Evolutionary conservation across 1,284 basidiomycete species (phyloP).

Genomic region (Ceratobasidium sp.): DNA sequence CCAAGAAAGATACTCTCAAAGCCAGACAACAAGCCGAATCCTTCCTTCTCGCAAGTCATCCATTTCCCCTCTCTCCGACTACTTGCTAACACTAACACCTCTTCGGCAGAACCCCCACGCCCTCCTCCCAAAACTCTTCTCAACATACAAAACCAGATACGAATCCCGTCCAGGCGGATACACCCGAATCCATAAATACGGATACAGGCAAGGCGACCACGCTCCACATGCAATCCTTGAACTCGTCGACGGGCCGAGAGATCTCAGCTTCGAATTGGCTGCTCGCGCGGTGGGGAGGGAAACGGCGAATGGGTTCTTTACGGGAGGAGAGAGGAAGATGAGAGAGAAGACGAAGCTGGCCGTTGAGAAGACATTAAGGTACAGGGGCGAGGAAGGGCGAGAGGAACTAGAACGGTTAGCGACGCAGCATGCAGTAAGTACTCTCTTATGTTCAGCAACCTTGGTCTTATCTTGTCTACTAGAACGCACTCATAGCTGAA

Average conservation of each 20-base stretch:
- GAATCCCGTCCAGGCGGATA: constrained; percentile 90
- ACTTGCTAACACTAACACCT: not conserved
- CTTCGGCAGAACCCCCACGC: constrained; percentile 50
- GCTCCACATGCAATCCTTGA: constrained; percentile 94
- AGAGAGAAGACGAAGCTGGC: constrained; percentile 57
- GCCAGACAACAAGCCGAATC: constrained; percentile 76
- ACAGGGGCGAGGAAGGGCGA: constrained; percentile 56
- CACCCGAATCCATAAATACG: constrained; percentile 93
- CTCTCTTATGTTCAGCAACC: not conserved
- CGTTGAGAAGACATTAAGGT: constrained; percentile 60
- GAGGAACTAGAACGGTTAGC: constrained; percentile 58
- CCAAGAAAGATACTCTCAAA: constrained; percentile 82
- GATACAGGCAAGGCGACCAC: constrained; percentile 91
- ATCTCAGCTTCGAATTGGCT: constrained; percentile 89
- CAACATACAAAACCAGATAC: constrained; percentile 86
- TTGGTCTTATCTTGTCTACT: not conserved
- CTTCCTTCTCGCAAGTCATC: constrained; percentile 72
- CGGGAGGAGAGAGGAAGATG: constrained; percentile 48
- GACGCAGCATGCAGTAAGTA: constrained; percentile 59
- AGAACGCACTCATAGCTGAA: constrained; percentile 53
- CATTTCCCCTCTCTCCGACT: constrained; percentile 1
- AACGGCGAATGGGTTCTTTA: constrained; percentile 59
- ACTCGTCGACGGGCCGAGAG: constrained; percentile 93
- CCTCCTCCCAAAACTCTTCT: constrained; percentile 83
- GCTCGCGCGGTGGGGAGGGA: constrained; percentile 89